These are phyloP conservation scores for Diutina catenulata DNA, from an alignment of 1,139 yeast species.

Conservation along the genomic window DNA sequence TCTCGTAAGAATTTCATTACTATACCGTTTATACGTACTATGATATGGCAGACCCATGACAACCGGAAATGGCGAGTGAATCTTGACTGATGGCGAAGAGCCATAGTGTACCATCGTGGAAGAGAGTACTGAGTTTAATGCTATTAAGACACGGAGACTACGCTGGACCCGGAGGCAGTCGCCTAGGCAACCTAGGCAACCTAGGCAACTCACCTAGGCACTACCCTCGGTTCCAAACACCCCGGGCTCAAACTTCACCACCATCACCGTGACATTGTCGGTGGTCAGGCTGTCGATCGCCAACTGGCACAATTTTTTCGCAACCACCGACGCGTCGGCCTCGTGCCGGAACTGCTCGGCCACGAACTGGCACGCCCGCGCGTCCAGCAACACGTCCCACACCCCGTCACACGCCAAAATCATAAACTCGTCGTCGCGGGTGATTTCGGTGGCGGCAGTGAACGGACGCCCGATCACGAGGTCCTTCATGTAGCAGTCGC, in stretches of 20 bases:
- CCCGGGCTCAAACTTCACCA: conserved; percentile 44
- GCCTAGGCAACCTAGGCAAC: too few species aligned
- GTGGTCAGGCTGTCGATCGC: conserved; percentile 78
- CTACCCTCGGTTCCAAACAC: too few species aligned
- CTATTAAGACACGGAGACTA: too few species aligned
- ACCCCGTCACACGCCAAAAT: conserved; percentile 91
- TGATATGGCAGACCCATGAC: too few species aligned
- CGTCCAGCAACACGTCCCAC: conserved; percentile 87
- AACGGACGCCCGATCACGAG: conserved; percentile 86
- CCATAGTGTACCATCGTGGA: too few species aligned
- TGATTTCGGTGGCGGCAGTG: conserved; percentile 76
- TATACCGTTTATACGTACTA: too few species aligned
- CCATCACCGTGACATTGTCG: conserved; percentile 92
- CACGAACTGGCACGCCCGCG: conserved; percentile 65
- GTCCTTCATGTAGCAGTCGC: conserved; percentile 89
- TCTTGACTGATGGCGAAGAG: too few species aligned
- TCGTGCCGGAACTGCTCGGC: conserved; percentile 23
- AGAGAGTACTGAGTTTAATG: too few species aligned
- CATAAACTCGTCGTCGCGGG: conserved; percentile 54
- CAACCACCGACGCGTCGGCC: conserved; percentile 49
- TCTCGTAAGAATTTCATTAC: too few species aligned
- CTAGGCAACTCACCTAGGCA: too few species aligned
- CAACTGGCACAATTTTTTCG: conserved; percentile 53
- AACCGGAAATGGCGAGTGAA: too few species aligned
- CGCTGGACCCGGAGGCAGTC: too few species aligned